These are phyloP conservation scores for Ammopiptanthus mongolicus DNA, from an alignment of 306 rosid genomes.

Conservation along the genomic window DNA sequence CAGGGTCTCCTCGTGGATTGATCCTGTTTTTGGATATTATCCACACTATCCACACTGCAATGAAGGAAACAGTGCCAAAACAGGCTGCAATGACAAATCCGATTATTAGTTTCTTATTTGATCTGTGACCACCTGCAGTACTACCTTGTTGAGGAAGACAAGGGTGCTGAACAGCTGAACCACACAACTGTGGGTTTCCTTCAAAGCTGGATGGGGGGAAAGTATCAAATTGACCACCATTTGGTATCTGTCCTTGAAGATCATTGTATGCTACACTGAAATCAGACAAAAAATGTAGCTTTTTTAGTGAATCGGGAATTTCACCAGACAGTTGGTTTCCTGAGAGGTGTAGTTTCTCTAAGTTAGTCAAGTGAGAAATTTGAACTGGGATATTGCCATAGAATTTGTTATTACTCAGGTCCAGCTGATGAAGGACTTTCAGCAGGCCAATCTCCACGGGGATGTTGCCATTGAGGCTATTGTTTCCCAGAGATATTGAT, in stretches of 20 bases:
- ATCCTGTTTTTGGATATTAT: constrained; percentile 77
- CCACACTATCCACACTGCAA: constrained; percentile 53
- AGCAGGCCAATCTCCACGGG: constrained; percentile 64
- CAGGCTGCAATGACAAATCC: constrained; percentile 39
- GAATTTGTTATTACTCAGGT: constrained; percentile 61
- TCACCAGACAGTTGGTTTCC: constrained; percentile 60
- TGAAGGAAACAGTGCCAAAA: constrained; percentile 45
- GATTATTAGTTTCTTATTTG: constrained; percentile 43
- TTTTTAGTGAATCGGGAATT: constrained; percentile 69
- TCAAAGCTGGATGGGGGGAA: constrained; percentile 62
- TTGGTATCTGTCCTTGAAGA: constrained; percentile 74
- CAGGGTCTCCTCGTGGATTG: constrained; percentile 67
- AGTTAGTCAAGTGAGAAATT: constrained; percentile 57
- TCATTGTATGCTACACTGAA: constrained; percentile 73
- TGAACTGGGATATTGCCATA: constrained; percentile 67
- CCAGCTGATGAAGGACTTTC: constrained; percentile 57
- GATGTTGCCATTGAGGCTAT: constrained; percentile 57
- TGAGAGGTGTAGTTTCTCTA: constrained; percentile 79
- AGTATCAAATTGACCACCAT: constrained; percentile 80
- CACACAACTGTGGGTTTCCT: constrained; percentile 66
- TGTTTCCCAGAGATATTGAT: constrained; percentile 59
- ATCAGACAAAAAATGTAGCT: constrained; percentile 71
- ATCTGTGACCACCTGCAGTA: constrained; percentile 14
- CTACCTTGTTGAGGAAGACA: constrained; percentile 34
- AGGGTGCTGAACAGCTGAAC: constrained; percentile 45